A percentile compares a stretch with the other conserved stretches of the same genome.
Conservation (phyloP, 192 early-diverging fungal species). For the Lunasporangiospora selenospora region DNA sequence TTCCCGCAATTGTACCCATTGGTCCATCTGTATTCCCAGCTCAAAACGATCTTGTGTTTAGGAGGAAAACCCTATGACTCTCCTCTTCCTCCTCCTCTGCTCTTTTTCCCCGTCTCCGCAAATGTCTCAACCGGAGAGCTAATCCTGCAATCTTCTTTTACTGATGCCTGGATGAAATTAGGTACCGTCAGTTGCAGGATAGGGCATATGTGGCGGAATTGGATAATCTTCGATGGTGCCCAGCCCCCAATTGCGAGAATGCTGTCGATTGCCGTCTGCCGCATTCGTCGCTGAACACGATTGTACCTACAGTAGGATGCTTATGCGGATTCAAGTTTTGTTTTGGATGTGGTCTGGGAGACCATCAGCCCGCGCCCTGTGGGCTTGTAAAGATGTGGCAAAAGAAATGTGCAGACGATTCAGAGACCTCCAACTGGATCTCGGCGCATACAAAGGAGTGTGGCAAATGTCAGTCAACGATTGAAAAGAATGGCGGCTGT, state of each 20-base stretch:
- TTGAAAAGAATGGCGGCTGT: slow-evolving; percentile 99
- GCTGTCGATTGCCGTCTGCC: slow-evolving; percentile 91
- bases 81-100: no score
- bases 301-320: slow-evolving; percentile 91
- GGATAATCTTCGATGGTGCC: slow-evolving; percentile 88
- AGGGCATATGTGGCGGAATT: slow-evolving; percentile 94
- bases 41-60: neutral
- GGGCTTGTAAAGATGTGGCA: slow-evolving; percentile 83
- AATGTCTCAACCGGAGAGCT: neutral
- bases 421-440: slow-evolving; percentile 98
- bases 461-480: slow-evolving; percentile 90
- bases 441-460: slow-evolving; percentile 96
- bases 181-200: slow-evolving; percentile 79
- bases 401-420: slow-evolving; percentile 97
- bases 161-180: no score
- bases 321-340: slow-evolving; percentile 84
- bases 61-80: neutral
- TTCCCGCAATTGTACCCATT: no score
- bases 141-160: neutral
- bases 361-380: slow-evolving; percentile 94
- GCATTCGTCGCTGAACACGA: slow-evolving; percentile 63
- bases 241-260: slow-evolving; percentile 94
- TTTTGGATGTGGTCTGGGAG: slow-evolving; percentile 86
- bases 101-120: no score
- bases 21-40: neutral